phyloP scores from a whole-genome alignment of 1,284 basidiomycete genomes.

The Pyrrhoderma noxium region DNA sequence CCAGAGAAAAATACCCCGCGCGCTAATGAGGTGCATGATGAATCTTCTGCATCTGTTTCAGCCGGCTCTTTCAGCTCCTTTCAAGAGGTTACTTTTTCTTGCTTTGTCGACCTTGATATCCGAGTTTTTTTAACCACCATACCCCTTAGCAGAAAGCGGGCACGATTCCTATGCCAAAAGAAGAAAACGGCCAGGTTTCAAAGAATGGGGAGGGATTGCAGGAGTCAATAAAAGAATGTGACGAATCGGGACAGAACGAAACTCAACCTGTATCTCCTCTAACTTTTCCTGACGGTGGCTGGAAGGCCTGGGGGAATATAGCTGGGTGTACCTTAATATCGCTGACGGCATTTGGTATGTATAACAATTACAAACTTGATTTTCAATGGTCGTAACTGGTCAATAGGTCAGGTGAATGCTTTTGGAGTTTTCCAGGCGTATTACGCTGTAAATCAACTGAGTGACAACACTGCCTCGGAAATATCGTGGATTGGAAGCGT shows the following conservation, averaged over 20 bases:
- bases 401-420: constrained; percentile 17
- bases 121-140: too few relatives aligned
- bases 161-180: not conserved
- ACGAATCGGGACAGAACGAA: not conserved
- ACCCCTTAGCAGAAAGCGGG: too few relatives aligned
- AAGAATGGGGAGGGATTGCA: not conserved
- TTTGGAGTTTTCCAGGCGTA: constrained; percentile 19
- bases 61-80: not conserved
- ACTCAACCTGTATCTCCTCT: constrained; percentile 3
- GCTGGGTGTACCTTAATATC: constrained; percentile 16
- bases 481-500: constrained; percentile 20
- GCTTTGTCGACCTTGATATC: not conserved
- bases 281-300: constrained; percentile 19
- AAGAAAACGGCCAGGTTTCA: too few relatives aligned
- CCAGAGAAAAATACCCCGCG: not conserved
- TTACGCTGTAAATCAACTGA: constrained; percentile 17
- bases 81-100: not conserved
- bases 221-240: not conserved
- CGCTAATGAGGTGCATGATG: not conserved
- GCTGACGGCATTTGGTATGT: constrained; percentile 18
- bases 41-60: constrained; percentile 5
- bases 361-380: not conserved
- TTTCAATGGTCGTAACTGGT: not conserved
- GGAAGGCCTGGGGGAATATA: constrained; percentile 18
- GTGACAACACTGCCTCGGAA: constrained; percentile 14